These are phyloP conservation scores for Hemileccinum rubropunctum DNA, from an alignment of 768 basidiomycete genomes.

Conservation along the genomic window DNA sequence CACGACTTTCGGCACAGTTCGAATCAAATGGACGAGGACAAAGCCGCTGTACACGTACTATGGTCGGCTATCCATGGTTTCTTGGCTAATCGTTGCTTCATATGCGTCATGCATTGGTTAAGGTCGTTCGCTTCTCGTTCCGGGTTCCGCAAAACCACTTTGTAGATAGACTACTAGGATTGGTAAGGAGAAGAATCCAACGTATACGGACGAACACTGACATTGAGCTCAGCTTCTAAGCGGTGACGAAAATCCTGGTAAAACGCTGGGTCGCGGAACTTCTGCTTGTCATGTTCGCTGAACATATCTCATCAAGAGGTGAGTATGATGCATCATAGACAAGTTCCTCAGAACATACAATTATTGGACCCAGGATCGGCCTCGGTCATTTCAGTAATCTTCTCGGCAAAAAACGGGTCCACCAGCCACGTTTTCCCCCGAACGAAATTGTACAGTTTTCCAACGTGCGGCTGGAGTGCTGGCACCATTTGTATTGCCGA, in stretches of 20 bases:
- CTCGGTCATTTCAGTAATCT: constrained; percentile 38
- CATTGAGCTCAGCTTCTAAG: constrained; percentile 48
- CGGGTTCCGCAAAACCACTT: constrained; percentile 41
- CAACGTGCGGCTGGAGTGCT: constrained; percentile 51
- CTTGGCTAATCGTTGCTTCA: constrained; percentile 49
- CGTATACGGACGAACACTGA: background rate
- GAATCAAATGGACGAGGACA: background rate
- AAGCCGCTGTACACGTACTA: constrained; percentile 1
- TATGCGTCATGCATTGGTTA: constrained; percentile 40
- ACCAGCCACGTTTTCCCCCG: constrained; percentile 61
- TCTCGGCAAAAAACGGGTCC: constrained; percentile 40
- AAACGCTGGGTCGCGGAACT: constrained; percentile 46
- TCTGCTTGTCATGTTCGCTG: constrained; percentile 48
- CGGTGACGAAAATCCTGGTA: constrained; percentile 48
- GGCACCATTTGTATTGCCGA: constrained; percentile 62
- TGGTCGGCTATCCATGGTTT: constrained; percentile 62
- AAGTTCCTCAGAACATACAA: constrained; percentile 30
- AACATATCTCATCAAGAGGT: constrained; percentile 28
- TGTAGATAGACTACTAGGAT: constrained; percentile 28
- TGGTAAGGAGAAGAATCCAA: background rate
- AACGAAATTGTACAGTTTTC: constrained; percentile 52
- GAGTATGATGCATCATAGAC: background rate
- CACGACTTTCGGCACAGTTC: constrained; percentile 32
- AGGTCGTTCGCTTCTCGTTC: constrained; percentile 31
- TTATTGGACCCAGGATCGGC: constrained; percentile 38